These are phyloP conservation scores for Neofusicoccum kwambonambiense DNA, from an alignment of 2,329 filamentous ascomycete genomes.

Conservation along the genomic window DNA sequence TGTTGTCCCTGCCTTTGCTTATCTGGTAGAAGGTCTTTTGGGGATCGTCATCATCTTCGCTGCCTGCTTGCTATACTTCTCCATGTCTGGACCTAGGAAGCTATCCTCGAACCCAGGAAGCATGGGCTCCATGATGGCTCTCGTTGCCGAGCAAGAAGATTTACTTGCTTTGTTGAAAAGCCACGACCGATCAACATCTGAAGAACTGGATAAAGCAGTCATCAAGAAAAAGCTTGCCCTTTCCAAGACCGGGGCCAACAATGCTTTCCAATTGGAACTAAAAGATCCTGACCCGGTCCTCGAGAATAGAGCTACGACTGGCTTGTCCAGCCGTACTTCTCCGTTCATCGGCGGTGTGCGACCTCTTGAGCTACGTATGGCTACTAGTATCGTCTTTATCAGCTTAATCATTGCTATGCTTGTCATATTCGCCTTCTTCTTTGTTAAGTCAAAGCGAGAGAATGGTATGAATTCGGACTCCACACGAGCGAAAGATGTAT, in stretches of 20 bases:
- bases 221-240: constrained; percentile 25
- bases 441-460: constrained; percentile 17
- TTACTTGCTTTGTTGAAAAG: constrained; percentile 26
- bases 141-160: constrained; percentile 28
- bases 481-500: not conserved
- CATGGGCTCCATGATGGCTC: constrained; percentile 36
- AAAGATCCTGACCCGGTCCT: not conserved
- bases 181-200: constrained; percentile 25
- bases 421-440: constrained; percentile 23
- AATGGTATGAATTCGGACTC: constrained; percentile 20
- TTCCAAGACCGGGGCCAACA: constrained; percentile 13
- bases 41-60: constrained; percentile 26
- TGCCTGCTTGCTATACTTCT: constrained; percentile 26
- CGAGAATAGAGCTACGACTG: not conserved
- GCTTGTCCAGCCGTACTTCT: not conserved
- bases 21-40: constrained; percentile 38
- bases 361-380: constrained; percentile 26
- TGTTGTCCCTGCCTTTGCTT: constrained; percentile 38
- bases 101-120: constrained; percentile 36
- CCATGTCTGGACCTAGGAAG: constrained; percentile 21
- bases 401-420: constrained; percentile 22
- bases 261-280: constrained; percentile 16
- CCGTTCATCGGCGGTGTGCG: constrained; percentile 17
- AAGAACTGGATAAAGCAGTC: constrained; percentile 23
- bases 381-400: constrained; percentile 23